These are phyloP conservation scores for Colletotrichum scovillei DNA, from an alignment of 2,329 filamentous ascomycete species.

Conservation along the genomic window DNA sequence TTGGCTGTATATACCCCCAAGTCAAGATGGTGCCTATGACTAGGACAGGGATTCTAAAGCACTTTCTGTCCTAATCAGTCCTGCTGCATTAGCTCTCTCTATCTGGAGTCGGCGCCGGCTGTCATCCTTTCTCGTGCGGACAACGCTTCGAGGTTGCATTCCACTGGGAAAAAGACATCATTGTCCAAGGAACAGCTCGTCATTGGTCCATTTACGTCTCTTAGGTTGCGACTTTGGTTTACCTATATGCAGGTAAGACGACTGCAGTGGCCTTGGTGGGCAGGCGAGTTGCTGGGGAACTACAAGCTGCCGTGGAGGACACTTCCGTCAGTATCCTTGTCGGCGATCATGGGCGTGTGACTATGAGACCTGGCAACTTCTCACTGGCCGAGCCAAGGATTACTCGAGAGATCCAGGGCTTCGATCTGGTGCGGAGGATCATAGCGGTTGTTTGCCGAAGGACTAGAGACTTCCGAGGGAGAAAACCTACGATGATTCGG, in stretches of 20 bases:
- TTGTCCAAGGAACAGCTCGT: not conserved
- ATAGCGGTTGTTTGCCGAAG: not conserved
- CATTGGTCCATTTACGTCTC: slow-evolving; percentile 17
- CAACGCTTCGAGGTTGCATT: slow-evolving; percentile 9
- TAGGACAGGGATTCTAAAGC: not conserved
- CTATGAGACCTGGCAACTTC: not conserved
- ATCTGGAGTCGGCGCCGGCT: not conserved
- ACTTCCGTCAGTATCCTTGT: slow-evolving; percentile 18
- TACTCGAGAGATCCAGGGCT: slow-evolving; percentile 17
- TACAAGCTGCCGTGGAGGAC: slow-evolving; percentile 17
- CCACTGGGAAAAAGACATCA: not conserved
- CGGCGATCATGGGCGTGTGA: slow-evolving; percentile 28
- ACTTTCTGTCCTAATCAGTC: slow-evolving; percentile 1
- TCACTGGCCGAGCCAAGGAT: not conserved
- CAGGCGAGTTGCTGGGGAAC: slow-evolving; percentile 15
- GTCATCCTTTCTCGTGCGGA: not conserved
- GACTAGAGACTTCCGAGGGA: not conserved
- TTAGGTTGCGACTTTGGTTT: not conserved
- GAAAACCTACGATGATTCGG: not conserved
- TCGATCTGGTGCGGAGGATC: slow-evolving; percentile 16
- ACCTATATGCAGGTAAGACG: slow-evolving; percentile 12
- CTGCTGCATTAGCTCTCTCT: slow-evolving; percentile 22
- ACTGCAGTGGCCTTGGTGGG: slow-evolving; percentile 28
- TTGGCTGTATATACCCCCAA: not conserved
- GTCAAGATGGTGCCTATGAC: not conserved